Base-by-base conservation (phyloP, 805 yeast genomes). In the Ogataea nakhonphanomensis region DNA sequence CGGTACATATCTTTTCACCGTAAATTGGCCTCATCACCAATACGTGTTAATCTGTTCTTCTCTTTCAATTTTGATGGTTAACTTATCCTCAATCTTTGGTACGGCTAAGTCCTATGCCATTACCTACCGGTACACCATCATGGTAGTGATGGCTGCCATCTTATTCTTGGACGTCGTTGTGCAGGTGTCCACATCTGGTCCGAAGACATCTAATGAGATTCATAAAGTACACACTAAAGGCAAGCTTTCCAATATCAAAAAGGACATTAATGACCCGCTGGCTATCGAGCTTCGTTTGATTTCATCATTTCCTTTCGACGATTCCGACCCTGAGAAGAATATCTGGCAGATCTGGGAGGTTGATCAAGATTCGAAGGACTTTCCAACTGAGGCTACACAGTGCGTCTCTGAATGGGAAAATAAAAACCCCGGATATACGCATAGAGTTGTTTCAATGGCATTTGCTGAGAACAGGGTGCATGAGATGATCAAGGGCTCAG, bases 311-410 rank as follows among this genome's bases (percentile, higher is more conserved):
- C 49, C 46, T 21, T 50, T 35, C 33, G 41, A 42, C 8, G 39
- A 35, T 8, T 43, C 40, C 8, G 37, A 31, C 3, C 34, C 49
- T 17, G 56, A 54, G 38, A 40, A 44, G 25, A 40, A 43, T 29
- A 38, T 54, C n/a, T 45, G 50, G 44, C 55, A 50, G 28, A 15
- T 54, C 7, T 41, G 45, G 41, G 50, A 50, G 25, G 39, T 33
- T 6, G 20, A 17, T 8, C 17, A 31, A 5, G 25, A 26, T 8
- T 28, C 42, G 32, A 41, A 37, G 7, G 14, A 25, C 15, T 35
- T 48, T 32, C 51, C 53, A 2, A 14, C 39, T 8, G 27, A 21
- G 8, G 31, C 39, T 26, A 21, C 11, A 7, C 23, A 27, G n/a
- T 41, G 37, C 29, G 39, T 36, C 17, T 12, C 35, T 14, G 12